phyloP scores from a whole-genome alignment of 371 early-diverging fungal genomes.

The Mucor piriformis region DNA sequence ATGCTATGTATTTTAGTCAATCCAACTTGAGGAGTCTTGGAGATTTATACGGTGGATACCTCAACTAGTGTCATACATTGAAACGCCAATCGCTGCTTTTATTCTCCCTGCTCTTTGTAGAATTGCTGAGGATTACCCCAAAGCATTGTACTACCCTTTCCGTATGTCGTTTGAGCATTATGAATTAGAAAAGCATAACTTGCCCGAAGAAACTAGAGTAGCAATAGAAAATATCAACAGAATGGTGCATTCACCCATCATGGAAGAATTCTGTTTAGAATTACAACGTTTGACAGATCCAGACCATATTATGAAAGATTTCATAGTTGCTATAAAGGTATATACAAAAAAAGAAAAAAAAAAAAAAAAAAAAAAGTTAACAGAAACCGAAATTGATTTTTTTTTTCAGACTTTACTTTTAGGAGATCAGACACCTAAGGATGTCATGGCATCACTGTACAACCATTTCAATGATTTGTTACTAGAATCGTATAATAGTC shows the following conservation, averaged over 20 bases:
- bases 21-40: slow-evolving; percentile 52
- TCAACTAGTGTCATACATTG: slow-evolving; percentile 73
- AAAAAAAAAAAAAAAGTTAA: no score
- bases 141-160: slow-evolving; percentile 71
- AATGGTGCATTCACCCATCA: slow-evolving; percentile 47
- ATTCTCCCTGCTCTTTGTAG: slow-evolving; percentile 46
- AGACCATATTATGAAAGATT: slow-evolving; percentile 69
- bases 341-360: background rate
- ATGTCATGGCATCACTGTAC: background rate
- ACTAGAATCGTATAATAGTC: background rate
- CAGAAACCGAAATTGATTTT: background rate
- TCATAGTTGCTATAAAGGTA: slow-evolving; percentile 57
- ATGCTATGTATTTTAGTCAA: slow-evolving; percentile 8
- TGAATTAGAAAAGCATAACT: slow-evolving; percentile 33
- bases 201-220: slow-evolving; percentile 22
- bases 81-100: slow-evolving; percentile 41
- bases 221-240: slow-evolving; percentile 45
- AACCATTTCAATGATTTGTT: background rate
- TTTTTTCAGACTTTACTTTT: background rate
- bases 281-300: slow-evolving; percentile 73
- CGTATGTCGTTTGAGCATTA: slow-evolving; percentile 74
- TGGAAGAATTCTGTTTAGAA: slow-evolving; percentile 64
- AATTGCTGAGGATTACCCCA: slow-evolving; percentile 66
- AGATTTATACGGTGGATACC: slow-evolving; percentile 79
- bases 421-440: background rate